Percentiles rank a stretch among this genome's conserved stretches.
phyloP scores from a whole-genome alignment of 345 rosid species.

The Ceriops zippeliana region DNA sequence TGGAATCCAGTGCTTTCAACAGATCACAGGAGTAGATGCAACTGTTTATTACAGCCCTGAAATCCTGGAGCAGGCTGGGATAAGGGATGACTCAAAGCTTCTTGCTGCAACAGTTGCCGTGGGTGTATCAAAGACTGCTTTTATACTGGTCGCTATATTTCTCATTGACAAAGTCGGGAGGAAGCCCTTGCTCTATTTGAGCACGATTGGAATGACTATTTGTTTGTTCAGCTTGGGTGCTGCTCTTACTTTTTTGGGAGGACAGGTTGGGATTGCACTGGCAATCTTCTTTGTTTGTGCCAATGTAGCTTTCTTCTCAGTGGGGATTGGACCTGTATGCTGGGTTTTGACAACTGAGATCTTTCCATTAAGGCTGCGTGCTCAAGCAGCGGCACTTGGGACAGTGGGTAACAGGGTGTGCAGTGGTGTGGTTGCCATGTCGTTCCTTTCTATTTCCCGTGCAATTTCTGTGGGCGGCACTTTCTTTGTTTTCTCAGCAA shows the following conservation, averaged over 20 bases:
- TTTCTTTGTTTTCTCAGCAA: slow-evolving; percentile 49
- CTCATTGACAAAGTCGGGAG: slow-evolving; percentile 65
- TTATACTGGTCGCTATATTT: slow-evolving; percentile 63
- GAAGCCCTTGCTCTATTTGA: slow-evolving; percentile 70
- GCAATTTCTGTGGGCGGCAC: slow-evolving; percentile 65
- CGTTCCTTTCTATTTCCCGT: slow-evolving; percentile 62
- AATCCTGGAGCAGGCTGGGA: slow-evolving; percentile 63
- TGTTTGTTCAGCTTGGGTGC: slow-evolving; percentile 56
- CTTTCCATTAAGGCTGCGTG: slow-evolving; percentile 68
- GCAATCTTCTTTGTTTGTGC: slow-evolving; percentile 61
- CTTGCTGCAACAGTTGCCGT: slow-evolving; percentile 77
- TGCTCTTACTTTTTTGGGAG: slow-evolving; percentile 54
- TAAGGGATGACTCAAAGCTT: slow-evolving; percentile 49
- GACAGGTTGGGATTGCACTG: slow-evolving; percentile 39
- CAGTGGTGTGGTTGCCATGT: slow-evolving; percentile 77
- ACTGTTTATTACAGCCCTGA: slow-evolving; percentile 82
- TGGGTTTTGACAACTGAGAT: slow-evolving; percentile 86
- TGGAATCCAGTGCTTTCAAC: slow-evolving; percentile 91
- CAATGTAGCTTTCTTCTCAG: slow-evolving; percentile 75
- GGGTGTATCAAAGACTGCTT: slow-evolving; percentile 61
- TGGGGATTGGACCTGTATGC: slow-evolving; percentile 78
- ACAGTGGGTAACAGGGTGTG: slow-evolving; percentile 71
- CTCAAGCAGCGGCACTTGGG: slow-evolving; percentile 78
- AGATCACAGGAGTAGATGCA: slow-evolving; percentile 76
- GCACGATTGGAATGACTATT: slow-evolving; percentile 80